These are phyloP conservation scores for Penicillium paxilli DNA, from an alignment of 495 filamentous ascomycete species.

Conservation along the genomic window DNA sequence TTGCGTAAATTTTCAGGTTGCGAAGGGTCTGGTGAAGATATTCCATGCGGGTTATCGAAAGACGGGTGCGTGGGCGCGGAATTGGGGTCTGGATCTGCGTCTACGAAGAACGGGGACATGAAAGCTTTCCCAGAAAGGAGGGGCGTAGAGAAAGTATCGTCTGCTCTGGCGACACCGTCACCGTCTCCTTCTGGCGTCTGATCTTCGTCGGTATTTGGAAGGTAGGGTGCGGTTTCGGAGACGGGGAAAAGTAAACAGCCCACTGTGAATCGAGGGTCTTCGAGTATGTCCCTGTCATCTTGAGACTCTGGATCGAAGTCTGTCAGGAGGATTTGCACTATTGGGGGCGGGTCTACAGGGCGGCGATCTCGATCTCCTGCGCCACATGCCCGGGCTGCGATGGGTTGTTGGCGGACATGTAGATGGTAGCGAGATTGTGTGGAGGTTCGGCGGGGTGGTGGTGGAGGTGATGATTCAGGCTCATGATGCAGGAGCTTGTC, in stretches of 20 bases:
- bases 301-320: conserved; percentile 56
- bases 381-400: conserved; percentile 87
- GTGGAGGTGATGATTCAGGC: conserved; percentile 28
- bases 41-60: conserved; percentile 32
- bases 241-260: conserved; percentile 69
- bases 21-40: neutral
- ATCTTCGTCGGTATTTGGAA: conserved; percentile 25
- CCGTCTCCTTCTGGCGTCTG: conserved; percentile 33
- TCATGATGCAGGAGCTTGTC: conserved; percentile 43
- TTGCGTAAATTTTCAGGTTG: conserved; percentile 10
- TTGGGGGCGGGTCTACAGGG: conserved; percentile 93
- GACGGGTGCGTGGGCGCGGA: conserved; percentile 66
- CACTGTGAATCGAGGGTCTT: conserved; percentile 76
- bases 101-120: conserved; percentile 42
- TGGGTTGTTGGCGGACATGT: conserved; percentile 84
- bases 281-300: conserved; percentile 59
- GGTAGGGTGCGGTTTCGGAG: conserved; percentile 21
- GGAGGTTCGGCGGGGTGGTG: conserved; percentile 22
- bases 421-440: conserved; percentile 52
- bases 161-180: conserved; percentile 20
- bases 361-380: conserved; percentile 92
- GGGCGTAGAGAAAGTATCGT: conserved; percentile 30
- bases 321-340: conserved; percentile 79
- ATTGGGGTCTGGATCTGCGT: conserved; percentile 47
- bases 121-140: conserved; percentile 43